Evolutionary conservation across 768 basidiomycete species (phyloP).

Genomic region (Leccinum variicolor): DNA sequence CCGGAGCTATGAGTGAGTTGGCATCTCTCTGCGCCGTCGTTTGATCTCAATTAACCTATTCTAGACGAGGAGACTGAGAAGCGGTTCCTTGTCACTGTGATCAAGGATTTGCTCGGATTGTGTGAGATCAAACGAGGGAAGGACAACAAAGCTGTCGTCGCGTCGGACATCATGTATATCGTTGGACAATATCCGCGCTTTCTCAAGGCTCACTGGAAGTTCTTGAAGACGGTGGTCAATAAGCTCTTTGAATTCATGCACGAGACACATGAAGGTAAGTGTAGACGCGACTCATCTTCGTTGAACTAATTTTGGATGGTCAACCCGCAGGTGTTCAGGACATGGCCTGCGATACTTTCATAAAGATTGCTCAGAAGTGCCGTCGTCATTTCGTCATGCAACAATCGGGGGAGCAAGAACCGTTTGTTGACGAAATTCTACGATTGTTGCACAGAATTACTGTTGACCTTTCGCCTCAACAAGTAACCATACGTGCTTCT

Average conservation of each 20-base stretch:
- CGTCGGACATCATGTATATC: slow-evolving; percentile 96
- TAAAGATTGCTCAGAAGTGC: slow-evolving; percentile 99
- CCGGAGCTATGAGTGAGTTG: slow-evolving; percentile 94
- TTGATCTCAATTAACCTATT: not conserved
- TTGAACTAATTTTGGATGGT: slow-evolving; percentile 1
- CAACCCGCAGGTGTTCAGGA: slow-evolving; percentile 82
- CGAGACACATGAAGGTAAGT: slow-evolving; percentile 91
- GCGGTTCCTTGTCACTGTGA: slow-evolving; percentile 97
- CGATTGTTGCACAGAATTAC: slow-evolving; percentile 91
- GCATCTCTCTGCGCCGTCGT: not conserved
- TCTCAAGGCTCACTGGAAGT: slow-evolving; percentile 99
- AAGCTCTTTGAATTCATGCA: slow-evolving; percentile 99
- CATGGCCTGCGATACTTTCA: slow-evolving; percentile 99
- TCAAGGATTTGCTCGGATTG: slow-evolving; percentile 96
- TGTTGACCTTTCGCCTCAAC: slow-evolving; percentile 88
- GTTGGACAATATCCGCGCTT: slow-evolving; percentile 99
- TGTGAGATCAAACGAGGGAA: slow-evolving; percentile 99
- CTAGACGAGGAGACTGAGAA: slow-evolving; percentile 98
- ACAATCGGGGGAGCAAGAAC: slow-evolving; percentile 94
- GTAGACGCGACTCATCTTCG: not conserved
- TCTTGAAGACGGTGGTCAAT: slow-evolving; percentile 99
- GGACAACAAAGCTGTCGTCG: slow-evolving; percentile 99
- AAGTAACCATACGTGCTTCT: slow-evolving; percentile 34
- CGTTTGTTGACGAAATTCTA: slow-evolving; percentile 97
- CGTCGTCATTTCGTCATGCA: slow-evolving; percentile 98